Base-by-base conservation (phyloP, 108 stramenopile genomes). In the Nitzschia inconspicua region DNA sequence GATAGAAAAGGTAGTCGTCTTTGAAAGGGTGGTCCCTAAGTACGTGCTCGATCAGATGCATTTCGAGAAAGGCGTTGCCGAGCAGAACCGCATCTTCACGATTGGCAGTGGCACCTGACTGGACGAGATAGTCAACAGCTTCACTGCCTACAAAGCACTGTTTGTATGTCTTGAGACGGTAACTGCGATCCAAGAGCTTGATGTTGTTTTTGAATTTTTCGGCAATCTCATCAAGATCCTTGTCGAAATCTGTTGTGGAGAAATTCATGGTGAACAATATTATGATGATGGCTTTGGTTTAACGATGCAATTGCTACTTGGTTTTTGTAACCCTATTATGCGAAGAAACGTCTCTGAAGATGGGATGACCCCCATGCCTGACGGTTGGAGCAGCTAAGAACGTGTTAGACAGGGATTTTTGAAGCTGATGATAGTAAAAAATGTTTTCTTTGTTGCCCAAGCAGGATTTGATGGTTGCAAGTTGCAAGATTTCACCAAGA, bases 41-140 rank as follows among this genome's bases (percentile, higher is more conserved):
- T 24, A 85, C 80, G 51, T 72, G 70, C 40, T 72, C 70, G 43
- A 72, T 64, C 3, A 72, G n/a, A 49, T 50, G 39, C 28, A 54
- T 51, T 16, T 44, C 23, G 18, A 48, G 48, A 19, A 67, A 58
- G 60, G 57, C 42, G 6, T 59, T 46, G 4, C 82, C 84, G 0
- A 85, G 60, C 3, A 37, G 37, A 3, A 89, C 88, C 9, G 82
- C 88, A 13, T 85, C 84, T 6, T 60, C 62, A 0, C 84, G 67
- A 13, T 46, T 68, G 16, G 27, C n/a, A 1, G 70, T 82, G n/a
- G 63, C 31, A 6, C 75, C 70, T 25, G 63, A 53, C 7, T 52
- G 11, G 3, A 89, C 56, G 28, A 89, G 42, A 41, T 64, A 89
- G 53, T 79, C 77, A 27, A 89, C 84, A 16, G 80, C 84, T 31